Percentiles rank a stretch among this genome's conserved stretches.
Evolutionary conservation across 306 rosid species (phyloP).

Genomic region (Lathyrus aphaca): DNA sequence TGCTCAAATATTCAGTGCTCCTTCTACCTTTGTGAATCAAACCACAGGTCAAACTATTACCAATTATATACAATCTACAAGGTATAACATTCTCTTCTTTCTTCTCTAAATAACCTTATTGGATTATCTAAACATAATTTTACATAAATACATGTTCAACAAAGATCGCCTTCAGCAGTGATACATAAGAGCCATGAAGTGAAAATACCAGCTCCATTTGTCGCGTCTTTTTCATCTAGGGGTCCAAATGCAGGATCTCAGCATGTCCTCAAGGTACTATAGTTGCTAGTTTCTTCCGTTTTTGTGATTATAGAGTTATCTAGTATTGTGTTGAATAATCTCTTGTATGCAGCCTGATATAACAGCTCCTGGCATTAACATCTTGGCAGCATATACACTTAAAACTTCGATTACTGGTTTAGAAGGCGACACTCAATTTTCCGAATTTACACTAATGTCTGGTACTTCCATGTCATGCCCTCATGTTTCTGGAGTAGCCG

Average conservation of each 20-base stretch:
- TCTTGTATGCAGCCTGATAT: constrained; percentile 73
- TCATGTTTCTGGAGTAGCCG: constrained; percentile 85
- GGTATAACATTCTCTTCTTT: constrained; percentile 46
- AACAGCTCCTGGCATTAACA: constrained; percentile 81
- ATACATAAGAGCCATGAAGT: constrained; percentile 57
- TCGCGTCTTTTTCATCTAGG: constrained; percentile 83
- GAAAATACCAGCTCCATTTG: constrained; percentile 61
- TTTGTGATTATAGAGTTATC: background rate
- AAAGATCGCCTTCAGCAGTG: constrained; percentile 72
- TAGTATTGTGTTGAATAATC: constrained; percentile 8
- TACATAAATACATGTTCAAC: constrained; percentile 34
- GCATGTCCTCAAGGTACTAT: constrained; percentile 70
- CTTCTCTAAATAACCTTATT: background rate
- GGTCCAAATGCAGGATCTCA: constrained; percentile 75
- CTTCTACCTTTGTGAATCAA: constrained; percentile 63
- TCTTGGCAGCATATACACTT: constrained; percentile 80
- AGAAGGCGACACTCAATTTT: constrained; percentile 75
- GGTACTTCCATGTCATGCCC: constrained; percentile 99
- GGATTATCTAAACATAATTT: background rate
- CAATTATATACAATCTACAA: constrained; percentile 61
- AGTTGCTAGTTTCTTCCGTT: constrained; percentile 11
- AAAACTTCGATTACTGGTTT: constrained; percentile 66
- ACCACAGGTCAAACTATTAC: constrained; percentile 49
- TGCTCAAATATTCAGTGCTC: constrained; percentile 76
- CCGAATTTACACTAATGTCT: constrained; percentile 78